These are phyloP conservation scores for Gaultheria prostrata DNA, from an alignment of 148 eudicot species.

Conservation along the genomic window DNA sequence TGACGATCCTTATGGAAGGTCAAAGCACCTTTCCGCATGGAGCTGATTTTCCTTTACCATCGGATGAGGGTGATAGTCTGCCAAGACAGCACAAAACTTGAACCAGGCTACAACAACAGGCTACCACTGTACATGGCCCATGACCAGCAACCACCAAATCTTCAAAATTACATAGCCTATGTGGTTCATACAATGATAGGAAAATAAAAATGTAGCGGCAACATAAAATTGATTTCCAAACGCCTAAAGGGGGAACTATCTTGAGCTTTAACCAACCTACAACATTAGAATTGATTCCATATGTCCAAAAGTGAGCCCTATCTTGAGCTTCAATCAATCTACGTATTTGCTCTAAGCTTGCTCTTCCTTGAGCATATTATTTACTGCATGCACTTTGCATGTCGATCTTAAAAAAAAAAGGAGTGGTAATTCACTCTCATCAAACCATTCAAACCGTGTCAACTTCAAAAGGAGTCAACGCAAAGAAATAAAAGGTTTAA, in stretches of 20 bases:
- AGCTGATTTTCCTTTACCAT: neutral
- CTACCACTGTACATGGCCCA: neutral
- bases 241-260: too few species aligned
- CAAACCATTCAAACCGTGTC: neutral
- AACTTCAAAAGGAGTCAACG: neutral
- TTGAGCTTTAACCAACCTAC: neutral
- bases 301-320: neutral
- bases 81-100: neutral
- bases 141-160: neutral
- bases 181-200: neutral
- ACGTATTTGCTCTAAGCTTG: neutral
- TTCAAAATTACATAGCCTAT: neutral
- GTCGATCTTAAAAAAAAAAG: neutral
- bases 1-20: neutral
- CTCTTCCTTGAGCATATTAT: slow-evolving; percentile 6
- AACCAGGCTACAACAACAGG: neutral
- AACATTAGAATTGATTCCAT: neutral
- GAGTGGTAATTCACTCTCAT: neutral
- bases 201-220: neutral
- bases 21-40: neutral
- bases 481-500: neutral
- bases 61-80: too few species aligned
- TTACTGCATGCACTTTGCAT: neutral
- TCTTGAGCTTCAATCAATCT: neutral
- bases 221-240: neutral